Evolutionary conservation across 768 basidiomycete species (phyloP).

Genomic region (Lactarius psammicola): DNA sequence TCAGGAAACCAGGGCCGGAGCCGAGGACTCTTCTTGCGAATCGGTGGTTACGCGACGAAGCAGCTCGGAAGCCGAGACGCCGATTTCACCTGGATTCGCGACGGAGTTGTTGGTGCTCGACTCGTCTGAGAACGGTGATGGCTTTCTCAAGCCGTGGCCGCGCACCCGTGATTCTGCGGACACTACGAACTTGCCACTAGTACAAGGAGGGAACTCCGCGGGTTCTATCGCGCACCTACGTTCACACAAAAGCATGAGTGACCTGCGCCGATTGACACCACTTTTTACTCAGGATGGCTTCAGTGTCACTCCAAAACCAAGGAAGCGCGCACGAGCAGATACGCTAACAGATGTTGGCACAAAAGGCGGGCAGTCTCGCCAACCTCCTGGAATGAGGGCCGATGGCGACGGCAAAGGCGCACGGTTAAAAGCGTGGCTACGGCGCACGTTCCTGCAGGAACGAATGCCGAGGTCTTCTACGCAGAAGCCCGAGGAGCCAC

Average conservation of each 20-base stretch:
- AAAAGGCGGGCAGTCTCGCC: slow-evolving; percentile 13
- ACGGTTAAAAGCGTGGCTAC: slow-evolving; percentile 62
- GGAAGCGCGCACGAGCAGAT: slow-evolving; percentile 20
- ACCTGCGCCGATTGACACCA: slow-evolving; percentile 9
- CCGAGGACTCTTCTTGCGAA: slow-evolving; percentile 12
- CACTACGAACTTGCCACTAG: neutral
- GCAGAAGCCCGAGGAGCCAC: slow-evolving; percentile 12
- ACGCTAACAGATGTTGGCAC: slow-evolving; percentile 23
- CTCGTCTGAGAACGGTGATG: neutral
- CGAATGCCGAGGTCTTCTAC: slow-evolving; percentile 20
- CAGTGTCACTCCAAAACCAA: slow-evolving; percentile 6
- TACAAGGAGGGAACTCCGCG: neutral
- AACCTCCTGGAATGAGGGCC: slow-evolving; percentile 23
- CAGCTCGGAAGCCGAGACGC: slow-evolving; percentile 15
- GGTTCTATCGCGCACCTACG: slow-evolving; percentile 9
- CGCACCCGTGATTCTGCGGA: slow-evolving; percentile 9
- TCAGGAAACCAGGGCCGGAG: slow-evolving; percentile 3
- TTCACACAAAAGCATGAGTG: slow-evolving; percentile 28
- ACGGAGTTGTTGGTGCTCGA: slow-evolving; percentile 12
- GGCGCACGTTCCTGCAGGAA: slow-evolving; percentile 48
- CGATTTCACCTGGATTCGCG: slow-evolving; percentile 7
- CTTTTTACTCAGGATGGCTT: neutral
- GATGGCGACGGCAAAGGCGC: slow-evolving; percentile 40
- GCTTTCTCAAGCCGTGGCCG: slow-evolving; percentile 14
- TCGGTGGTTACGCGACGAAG: slow-evolving; percentile 11